Evolutionary conservation across 768 basidiomycete genomes (phyloP).

Genomic region (Sporobolomyces phaffii): DNA sequence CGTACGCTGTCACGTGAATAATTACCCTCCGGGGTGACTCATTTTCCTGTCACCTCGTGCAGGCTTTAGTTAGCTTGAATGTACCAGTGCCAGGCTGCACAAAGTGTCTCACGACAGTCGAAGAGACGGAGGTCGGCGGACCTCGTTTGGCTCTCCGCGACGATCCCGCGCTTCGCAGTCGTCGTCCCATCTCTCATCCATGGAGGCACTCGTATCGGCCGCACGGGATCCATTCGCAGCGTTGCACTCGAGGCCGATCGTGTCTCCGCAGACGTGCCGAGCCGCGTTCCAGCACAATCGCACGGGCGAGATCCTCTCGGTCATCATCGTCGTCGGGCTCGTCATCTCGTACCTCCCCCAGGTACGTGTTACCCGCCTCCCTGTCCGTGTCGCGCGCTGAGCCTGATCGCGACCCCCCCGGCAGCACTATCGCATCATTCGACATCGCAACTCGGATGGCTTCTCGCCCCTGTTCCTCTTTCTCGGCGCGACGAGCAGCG

Average conservation of each 20-base stretch:
- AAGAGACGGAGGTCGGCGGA: no score
- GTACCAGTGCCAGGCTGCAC: no score
- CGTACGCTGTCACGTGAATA: no score
- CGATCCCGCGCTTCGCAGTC: neutral
- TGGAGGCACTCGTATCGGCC: neutral
- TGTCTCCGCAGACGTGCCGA: conserved; percentile 5
- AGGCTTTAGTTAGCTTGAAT: no score
- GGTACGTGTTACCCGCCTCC: conserved; percentile 47
- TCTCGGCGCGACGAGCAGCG: conserved; percentile 56
- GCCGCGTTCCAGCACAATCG: conserved; percentile 57
- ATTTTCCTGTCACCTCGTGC: no score
- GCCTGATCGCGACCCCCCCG: neutral
- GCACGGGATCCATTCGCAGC: conserved; percentile 3
- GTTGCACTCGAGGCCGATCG: conserved; percentile 19
- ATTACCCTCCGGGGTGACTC: no score
- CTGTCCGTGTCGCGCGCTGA: neutral
- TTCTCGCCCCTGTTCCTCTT: conserved; percentile 87
- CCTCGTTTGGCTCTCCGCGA: no score
- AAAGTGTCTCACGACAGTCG: no score
- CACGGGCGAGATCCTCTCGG: conserved; percentile 61
- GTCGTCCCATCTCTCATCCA: neutral
- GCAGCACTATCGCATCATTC: conserved; percentile 57
- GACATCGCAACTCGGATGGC: conserved; percentile 71
- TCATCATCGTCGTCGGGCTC: conserved; percentile 64
- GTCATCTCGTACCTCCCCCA: conserved; percentile 79